Percentiles rank a stretch among this genome's conserved stretches.
Conservation (phyloP, 768 basidiomycete species). For the Sistotremastrum niveocremeum region DNA sequence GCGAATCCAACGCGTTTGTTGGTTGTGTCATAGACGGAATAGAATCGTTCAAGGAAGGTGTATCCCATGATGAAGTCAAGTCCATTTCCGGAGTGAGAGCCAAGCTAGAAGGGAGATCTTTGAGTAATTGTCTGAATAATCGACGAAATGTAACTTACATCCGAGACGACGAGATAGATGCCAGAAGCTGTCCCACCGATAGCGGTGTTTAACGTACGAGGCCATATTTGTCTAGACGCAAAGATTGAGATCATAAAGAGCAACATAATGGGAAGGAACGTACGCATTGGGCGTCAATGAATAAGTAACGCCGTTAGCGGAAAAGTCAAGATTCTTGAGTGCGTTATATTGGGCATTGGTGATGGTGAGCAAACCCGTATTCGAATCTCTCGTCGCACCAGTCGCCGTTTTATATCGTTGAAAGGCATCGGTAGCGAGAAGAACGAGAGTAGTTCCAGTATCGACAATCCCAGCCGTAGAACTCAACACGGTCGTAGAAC, state of each 20-base stretch:
- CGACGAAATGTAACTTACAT: constrained; percentile 1
- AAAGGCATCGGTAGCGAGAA: constrained; percentile 48
- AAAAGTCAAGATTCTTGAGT: constrained; percentile 39
- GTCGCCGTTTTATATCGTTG: constrained; percentile 38
- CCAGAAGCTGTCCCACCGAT: constrained; percentile 37
- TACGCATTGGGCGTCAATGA: neutral
- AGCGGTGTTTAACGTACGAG: constrained; percentile 38
- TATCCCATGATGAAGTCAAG: constrained; percentile 51
- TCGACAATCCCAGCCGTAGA: constrained; percentile 36
- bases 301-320: constrained; percentile 28
- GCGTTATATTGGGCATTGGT: constrained; percentile 33
- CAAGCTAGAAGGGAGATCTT: constrained; percentile 21
- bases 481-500: constrained; percentile 20
- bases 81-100: constrained; percentile 35
- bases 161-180: constrained; percentile 32
- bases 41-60: constrained; percentile 47
- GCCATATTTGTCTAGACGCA: constrained; percentile 58
- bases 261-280: neutral
- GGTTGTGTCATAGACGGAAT: constrained; percentile 24
- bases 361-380: constrained; percentile 43
- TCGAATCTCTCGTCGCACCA: constrained; percentile 35
- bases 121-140: constrained; percentile 25
- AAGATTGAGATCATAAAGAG: constrained; percentile 36
- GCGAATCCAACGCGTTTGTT: constrained; percentile 21
- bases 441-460: constrained; percentile 38